phyloP scores from a whole-genome alignment of 2,329 filamentous ascomycete genomes.

The Arthrobotrys iridis region DNA sequence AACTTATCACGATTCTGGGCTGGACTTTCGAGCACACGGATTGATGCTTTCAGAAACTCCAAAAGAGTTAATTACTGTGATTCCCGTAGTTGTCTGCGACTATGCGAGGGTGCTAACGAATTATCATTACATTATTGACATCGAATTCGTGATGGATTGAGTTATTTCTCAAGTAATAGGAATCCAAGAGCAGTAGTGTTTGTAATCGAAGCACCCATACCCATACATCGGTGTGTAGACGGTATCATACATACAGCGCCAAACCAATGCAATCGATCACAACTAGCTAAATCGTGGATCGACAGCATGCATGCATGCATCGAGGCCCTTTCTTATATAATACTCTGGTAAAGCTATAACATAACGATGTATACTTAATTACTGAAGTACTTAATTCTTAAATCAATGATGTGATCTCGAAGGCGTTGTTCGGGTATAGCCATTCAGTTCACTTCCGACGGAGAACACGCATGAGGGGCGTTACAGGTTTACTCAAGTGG shows the following conservation, averaged over 20 bases:
- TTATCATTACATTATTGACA: background rate
- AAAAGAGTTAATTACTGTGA: background rate
- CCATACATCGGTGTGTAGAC: background rate
- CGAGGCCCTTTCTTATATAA: too few relatives aligned
- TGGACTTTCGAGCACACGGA: background rate
- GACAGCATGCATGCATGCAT: background rate
- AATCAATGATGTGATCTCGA: constrained; percentile 7
- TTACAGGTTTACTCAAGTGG: background rate
- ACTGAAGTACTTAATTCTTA: too few relatives aligned
- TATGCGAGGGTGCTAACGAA: too few relatives aligned
- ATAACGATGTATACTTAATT: too few relatives aligned
- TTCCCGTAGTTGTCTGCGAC: too few relatives aligned
- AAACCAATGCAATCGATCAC: background rate
- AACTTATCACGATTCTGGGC: background rate
- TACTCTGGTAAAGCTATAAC: too few relatives aligned
- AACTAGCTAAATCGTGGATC: background rate
- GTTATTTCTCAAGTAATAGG: constrained; percentile 23
- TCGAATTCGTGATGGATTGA: background rate
- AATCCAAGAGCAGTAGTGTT: background rate
- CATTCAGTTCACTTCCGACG: background rate
- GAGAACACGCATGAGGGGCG: background rate
- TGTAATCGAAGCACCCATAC: background rate
- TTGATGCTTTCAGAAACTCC: background rate
- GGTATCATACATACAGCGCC: background rate
- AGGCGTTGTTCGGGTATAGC: constrained; percentile 3